Evolutionary conservation across 495 filamentous ascomycete species (phyloP).

Genomic region (Penicillium cosmopolitanum): DNA sequence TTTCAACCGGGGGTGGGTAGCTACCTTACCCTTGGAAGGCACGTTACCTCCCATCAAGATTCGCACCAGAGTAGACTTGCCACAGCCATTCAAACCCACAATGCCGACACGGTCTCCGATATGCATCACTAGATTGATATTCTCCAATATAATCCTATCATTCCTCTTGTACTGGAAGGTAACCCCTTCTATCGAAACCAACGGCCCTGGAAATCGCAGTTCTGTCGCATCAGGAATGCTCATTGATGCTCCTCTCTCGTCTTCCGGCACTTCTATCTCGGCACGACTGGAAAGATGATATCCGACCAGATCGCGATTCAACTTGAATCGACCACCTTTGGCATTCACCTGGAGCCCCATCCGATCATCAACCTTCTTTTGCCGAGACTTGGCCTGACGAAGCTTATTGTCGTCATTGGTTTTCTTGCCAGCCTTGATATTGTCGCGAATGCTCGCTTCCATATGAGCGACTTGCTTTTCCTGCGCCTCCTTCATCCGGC

Average conservation of each 20-base stretch:
- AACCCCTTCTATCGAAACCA: constrained; percentile 69
- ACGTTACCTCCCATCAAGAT: constrained; percentile 50
- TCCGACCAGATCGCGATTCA: constrained; percentile 71
- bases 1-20: constrained; percentile 65
- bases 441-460: constrained; percentile 71
- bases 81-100: constrained; percentile 72
- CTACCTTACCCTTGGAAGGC: constrained; percentile 57
- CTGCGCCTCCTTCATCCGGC: constrained; percentile 77
- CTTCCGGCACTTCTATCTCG: constrained; percentile 70
- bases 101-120: constrained; percentile 73
- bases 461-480: constrained; percentile 77
- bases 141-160: constrained; percentile 50
- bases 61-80: constrained; percentile 71
- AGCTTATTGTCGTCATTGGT: constrained; percentile 80
- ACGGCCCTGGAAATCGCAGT: constrained; percentile 71
- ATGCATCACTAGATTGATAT: constrained; percentile 66
- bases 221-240: constrained; percentile 62
- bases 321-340: constrained; percentile 74
- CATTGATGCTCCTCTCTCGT: constrained; percentile 63
- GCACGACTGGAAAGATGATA: constrained; percentile 58
- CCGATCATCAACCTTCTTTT: constrained; percentile 80
- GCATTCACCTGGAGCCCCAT: constrained; percentile 73
- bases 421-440: constrained; percentile 68
- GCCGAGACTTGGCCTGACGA: constrained; percentile 73
- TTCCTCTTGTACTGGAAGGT: constrained; percentile 58